phyloP scores from a whole-genome alignment of 306 rosid species.

The Corylus americana region DNA sequence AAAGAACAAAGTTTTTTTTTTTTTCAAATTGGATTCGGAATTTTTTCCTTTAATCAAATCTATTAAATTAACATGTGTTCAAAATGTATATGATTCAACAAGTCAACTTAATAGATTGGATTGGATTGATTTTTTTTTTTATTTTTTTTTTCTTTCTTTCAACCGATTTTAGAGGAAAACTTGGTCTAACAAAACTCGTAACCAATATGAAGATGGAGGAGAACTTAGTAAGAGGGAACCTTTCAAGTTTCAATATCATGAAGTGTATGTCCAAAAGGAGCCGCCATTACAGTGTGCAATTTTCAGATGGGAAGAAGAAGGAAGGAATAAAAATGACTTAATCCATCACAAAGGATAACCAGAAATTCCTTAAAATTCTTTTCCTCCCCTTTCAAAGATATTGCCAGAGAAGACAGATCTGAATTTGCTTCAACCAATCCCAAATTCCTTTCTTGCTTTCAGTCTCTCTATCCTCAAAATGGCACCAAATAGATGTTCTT shows the following conservation, averaged over 20 bases:
- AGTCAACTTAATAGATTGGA: no score
- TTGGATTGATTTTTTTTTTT: no score
- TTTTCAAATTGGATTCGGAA: no score
- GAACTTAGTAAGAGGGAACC: no score
- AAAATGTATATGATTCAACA: no score
- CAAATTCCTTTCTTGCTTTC: conserved; percentile 70
- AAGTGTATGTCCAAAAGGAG: background rate
- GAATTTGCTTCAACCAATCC: conserved; percentile 28
- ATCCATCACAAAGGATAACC: conserved; percentile 18
- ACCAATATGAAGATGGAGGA: no score
- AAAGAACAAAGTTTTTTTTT: no score
- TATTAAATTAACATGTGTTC: no score
- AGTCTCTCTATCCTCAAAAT: conserved; percentile 31
- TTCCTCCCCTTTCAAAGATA: conserved; percentile 37
- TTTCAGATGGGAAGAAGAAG: conserved; percentile 55
- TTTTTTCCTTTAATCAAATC: no score
- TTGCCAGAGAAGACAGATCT: conserved; percentile 13
- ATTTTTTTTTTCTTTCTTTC: no score
- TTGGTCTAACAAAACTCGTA: no score
- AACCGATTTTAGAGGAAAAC: no score
- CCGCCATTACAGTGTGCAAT: conserved; percentile 11
- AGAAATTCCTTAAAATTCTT: conserved; percentile 49
- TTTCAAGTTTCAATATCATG: background rate
- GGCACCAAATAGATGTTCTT: conserved; percentile 37
- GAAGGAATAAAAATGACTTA: conserved; percentile 40